These are phyloP conservation scores for Asterophora parasitica DNA, from an alignment of 768 basidiomycete species.

Conservation along the genomic window DNA sequence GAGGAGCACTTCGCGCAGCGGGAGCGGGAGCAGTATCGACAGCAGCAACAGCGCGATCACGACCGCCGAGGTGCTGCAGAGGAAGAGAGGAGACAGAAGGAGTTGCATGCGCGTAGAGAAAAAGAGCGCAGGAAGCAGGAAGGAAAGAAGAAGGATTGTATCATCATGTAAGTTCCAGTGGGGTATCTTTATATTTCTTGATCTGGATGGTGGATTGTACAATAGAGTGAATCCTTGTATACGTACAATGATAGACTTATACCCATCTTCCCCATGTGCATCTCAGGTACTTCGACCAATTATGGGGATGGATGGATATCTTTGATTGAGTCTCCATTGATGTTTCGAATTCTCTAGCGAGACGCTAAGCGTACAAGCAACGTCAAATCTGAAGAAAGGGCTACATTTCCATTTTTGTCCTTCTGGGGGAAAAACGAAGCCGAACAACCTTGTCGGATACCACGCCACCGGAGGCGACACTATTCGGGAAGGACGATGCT, in stretches of 20 bases:
- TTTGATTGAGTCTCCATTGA: too few species aligned
- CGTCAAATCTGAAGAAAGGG: too few species aligned
- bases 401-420: too few species aligned
- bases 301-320: too few species aligned
- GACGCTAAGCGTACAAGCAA: too few species aligned
- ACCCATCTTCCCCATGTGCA: neutral
- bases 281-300: too few species aligned
- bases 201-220: neutral
- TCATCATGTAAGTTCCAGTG: conserved; percentile 43
- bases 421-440: too few species aligned
- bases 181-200: conserved; percentile 6
- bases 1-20: conserved; percentile 57
- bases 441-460: too few species aligned
- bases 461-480: too few species aligned
- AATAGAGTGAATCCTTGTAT: neutral
- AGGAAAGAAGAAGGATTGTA: conserved; percentile 50
- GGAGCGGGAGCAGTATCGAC: conserved; percentile 28
- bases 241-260: neutral
- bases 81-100: conserved; percentile 21
- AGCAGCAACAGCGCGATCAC: conserved; percentile 19
- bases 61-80: conserved; percentile 17
- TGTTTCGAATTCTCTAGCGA: too few species aligned
- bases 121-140: conserved; percentile 25
- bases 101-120: conserved; percentile 23
- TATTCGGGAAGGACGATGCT: too few species aligned